phyloP scores from a whole-genome alignment of 495 filamentous ascomycete genomes.

The Astrothelium macrocarpum region DNA sequence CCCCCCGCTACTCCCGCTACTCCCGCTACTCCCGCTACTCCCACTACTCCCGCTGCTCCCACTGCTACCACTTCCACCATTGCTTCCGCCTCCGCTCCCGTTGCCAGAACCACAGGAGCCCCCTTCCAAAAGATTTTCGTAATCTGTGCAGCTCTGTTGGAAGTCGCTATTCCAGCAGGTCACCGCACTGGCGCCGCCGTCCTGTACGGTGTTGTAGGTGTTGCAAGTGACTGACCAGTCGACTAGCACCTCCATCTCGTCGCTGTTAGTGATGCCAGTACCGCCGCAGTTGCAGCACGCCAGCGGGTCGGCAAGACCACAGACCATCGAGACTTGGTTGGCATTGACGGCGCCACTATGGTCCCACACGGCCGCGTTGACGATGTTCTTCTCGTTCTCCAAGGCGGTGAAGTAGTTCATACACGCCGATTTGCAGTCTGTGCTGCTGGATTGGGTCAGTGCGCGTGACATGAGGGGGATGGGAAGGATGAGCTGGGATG shows the following conservation, averaged over 20 bases:
- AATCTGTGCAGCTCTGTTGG: not conserved
- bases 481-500: not conserved
- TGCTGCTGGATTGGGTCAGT: not conserved
- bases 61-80: not conserved
- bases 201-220: not conserved
- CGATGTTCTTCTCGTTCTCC: conserved; percentile 3
- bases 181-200: not conserved
- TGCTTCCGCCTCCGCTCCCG: not conserved
- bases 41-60: too few species aligned
- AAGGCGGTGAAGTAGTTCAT: not conserved
- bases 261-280: not conserved
- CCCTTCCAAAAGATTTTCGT: not conserved
- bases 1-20: not conserved
- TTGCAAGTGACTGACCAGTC: not conserved
- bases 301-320: not conserved
- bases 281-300: not conserved
- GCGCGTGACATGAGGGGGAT: not conserved
- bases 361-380: not conserved
- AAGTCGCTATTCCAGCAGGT: not conserved
- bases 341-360: not conserved
- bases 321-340: not conserved
- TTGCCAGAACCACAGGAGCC: not conserved
- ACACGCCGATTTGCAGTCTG: not conserved
- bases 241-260: not conserved
- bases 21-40: not conserved